Evolutionary conservation across 2,329 filamentous ascomycete species (phyloP).

Genomic region (Aspergillus texensis): DNA sequence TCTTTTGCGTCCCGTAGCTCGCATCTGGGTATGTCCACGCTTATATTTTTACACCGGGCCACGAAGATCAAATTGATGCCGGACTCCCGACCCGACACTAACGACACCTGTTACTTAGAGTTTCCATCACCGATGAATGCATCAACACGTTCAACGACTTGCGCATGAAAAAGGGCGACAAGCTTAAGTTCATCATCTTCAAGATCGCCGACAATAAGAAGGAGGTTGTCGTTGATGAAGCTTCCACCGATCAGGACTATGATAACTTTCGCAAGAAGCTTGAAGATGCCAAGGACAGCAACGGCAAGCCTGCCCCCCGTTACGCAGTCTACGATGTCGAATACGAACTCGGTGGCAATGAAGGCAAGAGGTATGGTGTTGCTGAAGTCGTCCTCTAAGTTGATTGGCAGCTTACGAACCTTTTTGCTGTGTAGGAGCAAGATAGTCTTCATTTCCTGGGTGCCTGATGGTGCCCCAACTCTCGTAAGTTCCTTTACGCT

Average conservation of each 20-base stretch:
- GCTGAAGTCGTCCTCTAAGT: neutral
- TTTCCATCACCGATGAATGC: slow-evolving; percentile 51
- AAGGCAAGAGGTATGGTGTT: slow-evolving; percentile 50
- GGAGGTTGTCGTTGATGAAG: slow-evolving; percentile 52
- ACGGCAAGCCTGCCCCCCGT: slow-evolving; percentile 49
- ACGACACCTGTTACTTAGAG: slow-evolving; percentile 33
- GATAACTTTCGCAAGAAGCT: slow-evolving; percentile 53
- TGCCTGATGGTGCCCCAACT: slow-evolving; percentile 43
- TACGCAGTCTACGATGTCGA: slow-evolving; percentile 56
- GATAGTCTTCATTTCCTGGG: slow-evolving; percentile 56
- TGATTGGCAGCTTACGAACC: slow-evolving; percentile 19
- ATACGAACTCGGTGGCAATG: slow-evolving; percentile 50
- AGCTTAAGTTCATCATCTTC: slow-evolving; percentile 55
- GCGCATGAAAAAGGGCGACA: slow-evolving; percentile 38
- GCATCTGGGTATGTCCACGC: slow-evolving; percentile 38
- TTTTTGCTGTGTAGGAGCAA: slow-evolving; percentile 44
- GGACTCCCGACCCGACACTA: neutral
- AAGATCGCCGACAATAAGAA: slow-evolving; percentile 56
- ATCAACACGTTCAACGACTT: slow-evolving; percentile 51
- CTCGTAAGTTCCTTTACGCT: slow-evolving; percentile 37
- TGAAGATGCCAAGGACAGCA: slow-evolving; percentile 43
- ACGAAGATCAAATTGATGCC: neutral
- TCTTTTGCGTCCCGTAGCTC: slow-evolving; percentile 28
- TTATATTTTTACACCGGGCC: slow-evolving; percentile 2
- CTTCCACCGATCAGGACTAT: slow-evolving; percentile 49